Conservation (phyloP, 1,139 yeast species). For the Suhomyces anneliseae region DNA sequence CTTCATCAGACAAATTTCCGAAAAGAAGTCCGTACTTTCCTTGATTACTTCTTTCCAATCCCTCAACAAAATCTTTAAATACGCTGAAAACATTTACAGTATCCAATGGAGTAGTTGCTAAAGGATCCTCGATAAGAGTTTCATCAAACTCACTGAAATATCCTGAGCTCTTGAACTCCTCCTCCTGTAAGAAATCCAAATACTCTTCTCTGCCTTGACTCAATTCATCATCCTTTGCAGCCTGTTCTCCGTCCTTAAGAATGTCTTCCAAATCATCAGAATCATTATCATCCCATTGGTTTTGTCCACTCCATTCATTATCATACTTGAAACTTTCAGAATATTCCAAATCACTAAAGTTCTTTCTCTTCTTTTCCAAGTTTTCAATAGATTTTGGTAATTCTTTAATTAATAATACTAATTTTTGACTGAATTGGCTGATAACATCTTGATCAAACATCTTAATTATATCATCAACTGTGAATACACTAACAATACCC, state of each 20-base stretch:
- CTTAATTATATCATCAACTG: slow-evolving; percentile 24
- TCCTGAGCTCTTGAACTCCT: slow-evolving; percentile 39
- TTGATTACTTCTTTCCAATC: slow-evolving; percentile 12
- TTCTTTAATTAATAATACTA: slow-evolving; percentile 52
- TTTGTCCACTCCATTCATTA: slow-evolving; percentile 8
- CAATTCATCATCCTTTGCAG: slow-evolving; percentile 28
- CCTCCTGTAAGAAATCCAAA: slow-evolving; percentile 43
- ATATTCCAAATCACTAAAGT: slow-evolving; percentile 40
- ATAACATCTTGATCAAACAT: slow-evolving; percentile 19
- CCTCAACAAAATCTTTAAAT: slow-evolving; percentile 20
- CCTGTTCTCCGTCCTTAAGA: slow-evolving; percentile 19
- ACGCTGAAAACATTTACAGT: slow-evolving; percentile 58
- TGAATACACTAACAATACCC: slow-evolving; percentile 60
- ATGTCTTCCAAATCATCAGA: slow-evolving; percentile 26
- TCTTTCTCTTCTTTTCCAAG: slow-evolving; percentile 61
- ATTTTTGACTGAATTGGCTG: slow-evolving; percentile 41
- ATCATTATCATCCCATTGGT: slow-evolving; percentile 21
- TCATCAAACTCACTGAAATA: slow-evolving; percentile 51
- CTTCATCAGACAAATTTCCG: slow-evolving; percentile 15
- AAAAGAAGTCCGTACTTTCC: slow-evolving; percentile 14
- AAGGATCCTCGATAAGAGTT: slow-evolving; percentile 74
- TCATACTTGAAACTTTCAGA: slow-evolving; percentile 13
- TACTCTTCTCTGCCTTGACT: slow-evolving; percentile 44
- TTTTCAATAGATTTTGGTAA: slow-evolving; percentile 71
- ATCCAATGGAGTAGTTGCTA: slow-evolving; percentile 77